A percentile compares a stretch with the other conserved stretches of the same genome.
Evolutionary conservation across 805 yeast genomes (phyloP).

Genomic region (Soucietia sequanensis): DNA sequence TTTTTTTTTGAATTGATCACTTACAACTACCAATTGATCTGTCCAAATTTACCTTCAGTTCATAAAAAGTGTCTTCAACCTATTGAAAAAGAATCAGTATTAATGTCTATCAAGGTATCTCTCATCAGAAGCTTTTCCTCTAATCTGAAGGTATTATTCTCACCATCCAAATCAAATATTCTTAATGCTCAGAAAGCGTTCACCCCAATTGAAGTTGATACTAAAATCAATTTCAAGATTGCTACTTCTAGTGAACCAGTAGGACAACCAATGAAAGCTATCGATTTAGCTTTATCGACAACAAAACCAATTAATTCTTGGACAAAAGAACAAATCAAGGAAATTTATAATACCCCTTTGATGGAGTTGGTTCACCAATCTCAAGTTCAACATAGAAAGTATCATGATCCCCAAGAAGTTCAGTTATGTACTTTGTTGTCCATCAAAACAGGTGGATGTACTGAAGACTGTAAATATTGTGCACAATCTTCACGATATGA

Average conservation of each 20-base stretch:
- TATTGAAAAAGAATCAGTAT: too few species aligned
- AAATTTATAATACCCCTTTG: slow-evolving; percentile 65
- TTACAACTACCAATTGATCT: too few species aligned
- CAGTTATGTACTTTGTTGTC: slow-evolving; percentile 75
- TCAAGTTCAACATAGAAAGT: slow-evolving; percentile 62
- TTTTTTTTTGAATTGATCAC: too few species aligned
- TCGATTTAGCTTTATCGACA: slow-evolving; percentile 13
- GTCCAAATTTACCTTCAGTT: too few species aligned
- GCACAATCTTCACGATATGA: slow-evolving; percentile 69
- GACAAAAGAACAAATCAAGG: slow-evolving; percentile 59
- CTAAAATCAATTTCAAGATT: slow-evolving; percentile 15
- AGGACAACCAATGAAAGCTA: slow-evolving; percentile 22
- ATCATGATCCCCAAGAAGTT: slow-evolving; percentile 66
- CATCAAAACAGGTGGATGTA: slow-evolving; percentile 78
- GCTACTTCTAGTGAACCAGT: slow-evolving; percentile 64
- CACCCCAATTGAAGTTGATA: slow-evolving; percentile 13
- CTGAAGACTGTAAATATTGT: slow-evolving; percentile 81
- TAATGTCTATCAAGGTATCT: too few species aligned
- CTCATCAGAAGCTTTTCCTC: too few species aligned
- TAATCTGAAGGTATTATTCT: too few species aligned
- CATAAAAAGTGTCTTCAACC: too few species aligned
- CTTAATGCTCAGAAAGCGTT: slow-evolving; percentile 3
- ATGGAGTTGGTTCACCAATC: slow-evolving; percentile 59
- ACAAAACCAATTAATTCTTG: slow-evolving; percentile 38
- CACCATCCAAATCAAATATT: slow-evolving; percentile 2